phyloP scores from a whole-genome alignment of 2,329 filamentous ascomycete species.

The Trichothecium roseum region DNA sequence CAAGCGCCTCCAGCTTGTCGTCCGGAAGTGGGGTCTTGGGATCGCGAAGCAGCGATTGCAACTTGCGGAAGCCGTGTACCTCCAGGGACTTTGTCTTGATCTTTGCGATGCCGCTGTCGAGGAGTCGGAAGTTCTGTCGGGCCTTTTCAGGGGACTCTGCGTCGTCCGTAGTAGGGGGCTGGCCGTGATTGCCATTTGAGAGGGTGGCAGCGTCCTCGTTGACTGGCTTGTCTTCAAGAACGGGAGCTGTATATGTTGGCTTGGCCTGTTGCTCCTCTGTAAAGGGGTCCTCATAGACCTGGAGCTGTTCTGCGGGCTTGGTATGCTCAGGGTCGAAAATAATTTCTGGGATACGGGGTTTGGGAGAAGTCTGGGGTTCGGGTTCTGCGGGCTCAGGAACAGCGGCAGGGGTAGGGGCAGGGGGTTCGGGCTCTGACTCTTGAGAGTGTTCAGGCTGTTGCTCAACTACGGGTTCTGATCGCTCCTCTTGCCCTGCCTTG shows the following conservation, averaged over 20 bases:
- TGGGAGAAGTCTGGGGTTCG: slow-evolving; percentile 4
- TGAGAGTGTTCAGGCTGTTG: slow-evolving; percentile 1
- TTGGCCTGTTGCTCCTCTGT: slow-evolving; percentile 37
- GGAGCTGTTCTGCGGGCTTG: slow-evolving; percentile 28
- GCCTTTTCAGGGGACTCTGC: slow-evolving; percentile 38
- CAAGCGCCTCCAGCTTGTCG: slow-evolving; percentile 57
- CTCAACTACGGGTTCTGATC: slow-evolving; percentile 23
- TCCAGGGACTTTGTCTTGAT: slow-evolving; percentile 64
- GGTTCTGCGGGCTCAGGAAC: neutral
- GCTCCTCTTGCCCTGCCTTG: slow-evolving; percentile 17
- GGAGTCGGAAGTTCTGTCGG: slow-evolving; percentile 49
- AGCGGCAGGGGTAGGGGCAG: too few relatives aligned
- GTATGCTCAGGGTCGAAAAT: slow-evolving; percentile 6
- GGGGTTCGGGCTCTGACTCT: neutral
- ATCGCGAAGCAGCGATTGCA: slow-evolving; percentile 65
- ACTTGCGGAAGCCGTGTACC: slow-evolving; percentile 68
- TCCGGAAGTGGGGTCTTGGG: slow-evolving; percentile 52
- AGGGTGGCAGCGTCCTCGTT: slow-evolving; percentile 40
- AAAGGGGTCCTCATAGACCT: slow-evolving; percentile 56
- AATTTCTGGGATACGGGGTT: slow-evolving; percentile 5
- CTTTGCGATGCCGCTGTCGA: slow-evolving; percentile 65
- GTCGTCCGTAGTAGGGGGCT: slow-evolving; percentile 7
- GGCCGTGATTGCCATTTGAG: slow-evolving; percentile 10
- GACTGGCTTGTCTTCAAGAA: slow-evolving; percentile 49
- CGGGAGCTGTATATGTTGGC: slow-evolving; percentile 34